phyloP scores from a whole-genome alignment of 2,329 filamentous ascomycete species.

The Lecanicillium sp. region DNA sequence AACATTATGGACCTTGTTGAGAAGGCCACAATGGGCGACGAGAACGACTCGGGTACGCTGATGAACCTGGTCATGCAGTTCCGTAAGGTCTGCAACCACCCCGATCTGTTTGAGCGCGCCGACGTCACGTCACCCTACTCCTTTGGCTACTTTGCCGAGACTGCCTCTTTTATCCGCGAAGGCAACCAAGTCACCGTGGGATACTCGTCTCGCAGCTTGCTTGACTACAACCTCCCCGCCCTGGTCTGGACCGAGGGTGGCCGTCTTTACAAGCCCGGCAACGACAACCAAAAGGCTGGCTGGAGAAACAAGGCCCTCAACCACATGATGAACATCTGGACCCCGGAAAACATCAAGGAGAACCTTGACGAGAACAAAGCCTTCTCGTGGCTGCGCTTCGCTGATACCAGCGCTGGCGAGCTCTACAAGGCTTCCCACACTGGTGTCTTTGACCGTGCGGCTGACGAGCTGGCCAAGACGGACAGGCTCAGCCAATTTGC shows the following conservation, averaged over 20 bases:
- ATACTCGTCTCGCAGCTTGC: constrained; percentile 81
- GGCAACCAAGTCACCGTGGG: constrained; percentile 71
- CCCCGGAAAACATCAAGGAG: constrained; percentile 66
- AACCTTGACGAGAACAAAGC: constrained; percentile 55
- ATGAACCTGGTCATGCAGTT: constrained; percentile 99
- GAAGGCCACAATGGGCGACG: constrained; percentile 89
- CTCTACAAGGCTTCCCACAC: constrained; percentile 62
- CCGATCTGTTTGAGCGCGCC: constrained; percentile 90
- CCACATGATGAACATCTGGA: constrained; percentile 87
- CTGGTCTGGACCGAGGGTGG: constrained; percentile 78
- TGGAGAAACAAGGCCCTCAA: constrained; percentile 72
- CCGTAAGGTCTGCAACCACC: constrained; percentile 98
- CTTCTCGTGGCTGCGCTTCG: constrained; percentile 89
- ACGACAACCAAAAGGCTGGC: constrained; percentile 67
- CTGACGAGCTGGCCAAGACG: constrained; percentile 48
- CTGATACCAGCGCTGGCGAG: constrained; percentile 69
- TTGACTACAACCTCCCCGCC: constrained; percentile 77
- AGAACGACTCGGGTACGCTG: constrained; percentile 87
- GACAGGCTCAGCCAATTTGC: constrained; percentile 61
- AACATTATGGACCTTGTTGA: constrained; percentile 98
- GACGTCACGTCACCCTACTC: constrained; percentile 85
- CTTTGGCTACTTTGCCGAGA: constrained; percentile 85
- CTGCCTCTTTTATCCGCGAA: constrained; percentile 89
- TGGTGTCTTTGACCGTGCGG: constrained; percentile 68
- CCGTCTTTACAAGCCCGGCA: constrained; percentile 66